Conservation (phyloP, 2,329 filamentous ascomycete genomes). For the Falciphora oryzae region DNA sequence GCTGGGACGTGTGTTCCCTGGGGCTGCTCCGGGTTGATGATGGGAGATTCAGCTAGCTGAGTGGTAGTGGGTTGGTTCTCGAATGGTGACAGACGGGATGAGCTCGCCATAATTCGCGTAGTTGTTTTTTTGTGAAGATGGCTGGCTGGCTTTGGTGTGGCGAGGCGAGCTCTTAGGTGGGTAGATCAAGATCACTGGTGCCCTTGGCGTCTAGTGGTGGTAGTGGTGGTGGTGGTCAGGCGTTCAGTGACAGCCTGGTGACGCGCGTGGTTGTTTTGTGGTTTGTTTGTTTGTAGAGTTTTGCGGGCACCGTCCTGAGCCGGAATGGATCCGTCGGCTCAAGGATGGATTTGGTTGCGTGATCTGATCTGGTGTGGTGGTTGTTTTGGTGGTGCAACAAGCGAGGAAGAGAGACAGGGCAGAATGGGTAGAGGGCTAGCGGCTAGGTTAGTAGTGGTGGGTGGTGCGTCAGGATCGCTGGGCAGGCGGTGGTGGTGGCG, state of each 20-base stretch:
- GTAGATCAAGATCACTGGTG: not conserved
- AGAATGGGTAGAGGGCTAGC: not conserved
- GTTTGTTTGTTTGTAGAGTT: not conserved
- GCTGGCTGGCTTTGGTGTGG: not conserved
- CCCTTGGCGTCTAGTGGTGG: not conserved
- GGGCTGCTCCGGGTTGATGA: conserved; percentile 4
- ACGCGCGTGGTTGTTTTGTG: not conserved
- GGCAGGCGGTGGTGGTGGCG: not conserved
- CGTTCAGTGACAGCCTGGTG: not conserved
- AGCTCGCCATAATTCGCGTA: not conserved
- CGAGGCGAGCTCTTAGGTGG: not conserved
- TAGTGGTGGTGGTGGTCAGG: not conserved
- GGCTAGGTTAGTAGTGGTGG: not conserved
- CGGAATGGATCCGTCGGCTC: not conserved
- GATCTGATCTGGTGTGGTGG: not conserved
- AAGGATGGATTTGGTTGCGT: not conserved
- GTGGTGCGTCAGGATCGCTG: not conserved
- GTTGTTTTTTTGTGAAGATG: not conserved
- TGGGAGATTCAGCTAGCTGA: conserved; percentile 6
- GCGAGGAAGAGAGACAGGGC: not conserved
- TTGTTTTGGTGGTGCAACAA: too few relatives aligned
- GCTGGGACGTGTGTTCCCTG: conserved; percentile 5
- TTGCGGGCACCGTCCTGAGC: not conserved
- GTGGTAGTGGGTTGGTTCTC: not conserved
- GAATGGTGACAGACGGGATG: not conserved